A percentile compares a stretch with the other conserved stretches of the same genome.
Conservation (phyloP, 2,329 filamentous ascomycete genomes). For the Ophiostoma pallidulum region DNA sequence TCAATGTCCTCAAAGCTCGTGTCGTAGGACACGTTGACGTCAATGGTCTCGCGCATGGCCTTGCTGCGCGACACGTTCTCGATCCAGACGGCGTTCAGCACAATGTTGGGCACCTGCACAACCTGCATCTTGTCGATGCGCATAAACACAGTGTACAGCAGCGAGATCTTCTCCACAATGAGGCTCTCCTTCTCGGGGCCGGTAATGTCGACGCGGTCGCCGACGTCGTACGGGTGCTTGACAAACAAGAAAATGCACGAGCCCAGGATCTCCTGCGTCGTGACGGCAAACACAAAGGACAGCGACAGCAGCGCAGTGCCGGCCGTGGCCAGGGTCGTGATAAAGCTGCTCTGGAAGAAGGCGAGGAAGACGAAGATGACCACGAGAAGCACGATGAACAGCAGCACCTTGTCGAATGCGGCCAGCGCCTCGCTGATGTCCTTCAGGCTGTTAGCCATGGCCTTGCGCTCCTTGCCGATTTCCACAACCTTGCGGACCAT, state of each 20-base stretch:
- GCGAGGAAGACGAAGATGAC: conserved; percentile 79
- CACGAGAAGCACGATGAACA: conserved; percentile 71
- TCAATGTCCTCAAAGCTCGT: conserved; percentile 87
- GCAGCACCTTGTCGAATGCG: conserved; percentile 78
- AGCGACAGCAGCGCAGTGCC: conserved; percentile 87
- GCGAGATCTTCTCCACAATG: conserved; percentile 85
- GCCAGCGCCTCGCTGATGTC: conserved; percentile 92
- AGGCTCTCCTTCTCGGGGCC: conserved; percentile 51
- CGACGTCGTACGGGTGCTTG: conserved; percentile 95
- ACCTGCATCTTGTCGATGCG: conserved; percentile 74
- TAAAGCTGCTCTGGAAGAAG: conserved; percentile 80
- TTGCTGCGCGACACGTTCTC: conserved; percentile 89
- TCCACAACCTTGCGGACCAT: conserved; percentile 84
- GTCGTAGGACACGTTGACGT: conserved; percentile 73
- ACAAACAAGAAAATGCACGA: conserved; percentile 98
- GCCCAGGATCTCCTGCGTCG: conserved; percentile 89
- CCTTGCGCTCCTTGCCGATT: conserved; percentile 75
- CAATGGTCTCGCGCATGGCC: conserved; percentile 79
- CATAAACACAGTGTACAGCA: conserved; percentile 87
- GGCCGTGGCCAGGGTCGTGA: conserved; percentile 76
- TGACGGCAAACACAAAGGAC: conserved; percentile 93
- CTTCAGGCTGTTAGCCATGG: conserved; percentile 88
- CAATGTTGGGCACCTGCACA: conserved; percentile 78
- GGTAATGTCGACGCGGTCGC: conserved; percentile 79
- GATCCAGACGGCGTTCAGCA: conserved; percentile 86